phyloP scores from a whole-genome alignment of 1,139 yeast species.

The Saccharomyces hybrid region DNA sequence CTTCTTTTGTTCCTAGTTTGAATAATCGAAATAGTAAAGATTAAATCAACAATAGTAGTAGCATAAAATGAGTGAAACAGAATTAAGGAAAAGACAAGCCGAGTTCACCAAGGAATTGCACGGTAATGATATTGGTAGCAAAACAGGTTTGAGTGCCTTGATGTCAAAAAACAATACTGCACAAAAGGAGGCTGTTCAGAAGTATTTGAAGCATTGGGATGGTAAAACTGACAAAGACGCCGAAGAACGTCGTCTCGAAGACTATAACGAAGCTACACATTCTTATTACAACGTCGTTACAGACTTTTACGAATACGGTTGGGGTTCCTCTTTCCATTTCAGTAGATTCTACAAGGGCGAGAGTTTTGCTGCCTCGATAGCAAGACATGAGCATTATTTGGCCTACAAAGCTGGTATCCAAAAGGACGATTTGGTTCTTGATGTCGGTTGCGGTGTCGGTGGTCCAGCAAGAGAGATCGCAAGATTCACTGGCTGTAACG shows the following conservation, averaged over 20 bases:
- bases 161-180: conserved; percentile 72
- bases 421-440: conserved; percentile 81
- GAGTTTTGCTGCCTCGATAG: conserved; percentile 88
- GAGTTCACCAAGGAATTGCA: conserved; percentile 80
- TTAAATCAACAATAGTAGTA: conserved; percentile 2
- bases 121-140: conserved; percentile 58
- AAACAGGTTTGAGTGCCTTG: conserved; percentile 70
- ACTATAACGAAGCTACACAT: conserved; percentile 84
- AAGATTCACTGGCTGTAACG: conserved; percentile 78
- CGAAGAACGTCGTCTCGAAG: conserved; percentile 66
- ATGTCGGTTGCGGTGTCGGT: conserved; percentile 99
- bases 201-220: conserved; percentile 96
- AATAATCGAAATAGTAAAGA: background rate
- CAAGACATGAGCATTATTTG: conserved; percentile 93
- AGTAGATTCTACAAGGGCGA: conserved; percentile 91
- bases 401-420: conserved; percentile 78
- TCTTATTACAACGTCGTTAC: conserved; percentile 96
- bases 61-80: conserved; percentile 19
- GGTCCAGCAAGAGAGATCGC: conserved; percentile 97
- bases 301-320: conserved; percentile 94
- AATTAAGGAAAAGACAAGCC: conserved; percentile 37
- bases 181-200: conserved; percentile 73
- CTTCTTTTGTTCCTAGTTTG: background rate
- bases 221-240: conserved; percentile 70
- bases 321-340: conserved; percentile 99